Percentiles rank a stretch among this genome's conserved stretches.
phyloP scores from a whole-genome alignment of 176 grass and related monocot genomes.

The Avena atlantica region DNA sequence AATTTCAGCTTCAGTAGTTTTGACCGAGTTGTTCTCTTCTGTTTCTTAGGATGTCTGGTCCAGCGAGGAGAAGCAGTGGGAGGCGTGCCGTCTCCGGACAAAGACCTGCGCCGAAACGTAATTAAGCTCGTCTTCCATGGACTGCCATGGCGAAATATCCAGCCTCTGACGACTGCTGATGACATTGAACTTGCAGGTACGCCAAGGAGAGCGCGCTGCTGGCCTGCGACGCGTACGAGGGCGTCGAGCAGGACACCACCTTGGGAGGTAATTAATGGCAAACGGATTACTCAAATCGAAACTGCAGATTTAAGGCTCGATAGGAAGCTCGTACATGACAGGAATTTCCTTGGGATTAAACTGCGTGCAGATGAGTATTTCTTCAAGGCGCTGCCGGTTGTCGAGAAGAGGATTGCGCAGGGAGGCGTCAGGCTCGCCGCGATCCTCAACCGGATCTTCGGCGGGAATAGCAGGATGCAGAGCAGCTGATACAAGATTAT shows the following conservation, averaged over 20 bases:
- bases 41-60: conserved; percentile 53
- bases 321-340: no score
- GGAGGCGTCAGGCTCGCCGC: conserved; percentile 52
- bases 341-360: neutral
- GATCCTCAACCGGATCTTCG: conserved; percentile 54
- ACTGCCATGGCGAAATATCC: neutral
- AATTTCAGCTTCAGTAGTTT: neutral
- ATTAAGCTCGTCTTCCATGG: no score
- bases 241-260: conserved; percentile 52
- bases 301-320: no score
- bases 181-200: conserved; percentile 44
- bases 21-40: neutral
- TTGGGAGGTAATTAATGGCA: conserved; percentile 45
- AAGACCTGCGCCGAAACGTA: conserved; percentile 59
- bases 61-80: conserved; percentile 57
- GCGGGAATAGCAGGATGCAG: conserved; percentile 19
- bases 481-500: conserved; percentile 36
- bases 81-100: conserved; percentile 46
- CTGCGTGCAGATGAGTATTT: conserved; percentile 61
- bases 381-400: conserved; percentile 46
- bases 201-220: conserved; percentile 55
- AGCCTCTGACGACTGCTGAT: neutral
- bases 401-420: conserved; percentile 65
- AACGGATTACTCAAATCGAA: no score
- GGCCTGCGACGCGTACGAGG: conserved; percentile 57